These are phyloP conservation scores for Nitzschia sp. DNA, from an alignment of 108 stramenopile genomes.

Conservation along the genomic window DNA sequence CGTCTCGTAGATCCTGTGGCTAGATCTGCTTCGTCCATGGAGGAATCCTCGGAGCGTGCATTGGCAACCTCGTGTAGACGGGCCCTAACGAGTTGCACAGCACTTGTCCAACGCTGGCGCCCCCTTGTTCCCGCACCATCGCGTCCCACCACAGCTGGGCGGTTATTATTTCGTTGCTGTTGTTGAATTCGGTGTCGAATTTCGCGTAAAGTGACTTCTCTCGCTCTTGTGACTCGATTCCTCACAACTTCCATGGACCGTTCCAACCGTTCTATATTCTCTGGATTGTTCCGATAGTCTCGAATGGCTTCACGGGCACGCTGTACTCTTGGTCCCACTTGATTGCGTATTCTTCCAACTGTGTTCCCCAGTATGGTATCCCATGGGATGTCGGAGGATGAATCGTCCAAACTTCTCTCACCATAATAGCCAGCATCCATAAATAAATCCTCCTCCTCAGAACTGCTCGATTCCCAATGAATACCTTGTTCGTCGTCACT, in stretches of 20 bases:
- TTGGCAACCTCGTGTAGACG: conserved; percentile 1
- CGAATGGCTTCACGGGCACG: not conserved
- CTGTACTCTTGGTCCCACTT: too few species aligned
- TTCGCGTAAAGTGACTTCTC: not conserved
- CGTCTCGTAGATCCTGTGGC: too few species aligned
- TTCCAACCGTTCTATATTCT: conserved; percentile 5
- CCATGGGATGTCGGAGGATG: too few species aligned
- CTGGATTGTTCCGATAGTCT: not conserved
- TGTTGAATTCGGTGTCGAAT: not conserved
- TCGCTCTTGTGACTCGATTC: not conserved
- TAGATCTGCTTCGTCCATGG: too few species aligned
- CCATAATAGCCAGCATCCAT: too few species aligned
- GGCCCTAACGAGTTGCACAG: conserved; percentile 1
- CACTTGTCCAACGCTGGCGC: not conserved
- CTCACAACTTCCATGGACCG: conserved; percentile 5
- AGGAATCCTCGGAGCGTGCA: not conserved
- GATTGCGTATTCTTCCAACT: too few species aligned
- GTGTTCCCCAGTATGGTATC: too few species aligned
- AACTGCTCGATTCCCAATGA: too few species aligned
- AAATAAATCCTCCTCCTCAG: too few species aligned
- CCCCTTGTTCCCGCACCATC: not conserved
- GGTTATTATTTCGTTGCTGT: not conserved
- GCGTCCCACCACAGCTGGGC: not conserved
- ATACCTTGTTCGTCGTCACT: too few species aligned
- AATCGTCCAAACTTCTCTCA: too few species aligned